A percentile compares a stretch with the other conserved stretches of the same genome.
Conservation (phyloP, 306 rosid species). For the Quercus robur region DNA sequence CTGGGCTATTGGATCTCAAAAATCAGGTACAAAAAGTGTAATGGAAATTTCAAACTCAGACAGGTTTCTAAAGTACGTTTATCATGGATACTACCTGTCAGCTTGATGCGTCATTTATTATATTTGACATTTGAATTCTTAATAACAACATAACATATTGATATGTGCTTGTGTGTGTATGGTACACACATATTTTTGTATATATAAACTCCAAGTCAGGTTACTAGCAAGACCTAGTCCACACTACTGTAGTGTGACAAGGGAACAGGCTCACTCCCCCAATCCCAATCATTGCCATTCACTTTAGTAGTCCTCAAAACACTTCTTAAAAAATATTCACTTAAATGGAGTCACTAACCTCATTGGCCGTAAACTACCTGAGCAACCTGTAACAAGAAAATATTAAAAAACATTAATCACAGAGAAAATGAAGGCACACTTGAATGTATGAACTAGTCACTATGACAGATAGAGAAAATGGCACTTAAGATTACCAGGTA, state of each 20-base stretch:
- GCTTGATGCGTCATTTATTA: background rate
- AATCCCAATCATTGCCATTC: background rate
- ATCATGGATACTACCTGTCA: background rate
- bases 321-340: background rate
- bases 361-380: slow-evolving; percentile 27
- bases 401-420: slow-evolving; percentile 6
- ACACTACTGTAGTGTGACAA: too few species aligned
- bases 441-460: background rate
- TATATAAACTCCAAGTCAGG: background rate
- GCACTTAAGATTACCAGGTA: slow-evolving; percentile 42
- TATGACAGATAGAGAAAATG: background rate
- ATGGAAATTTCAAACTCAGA: background rate
- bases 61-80: background rate
- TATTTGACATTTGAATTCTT: background rate
- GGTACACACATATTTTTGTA: background rate
- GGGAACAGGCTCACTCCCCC: background rate
- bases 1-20: background rate
- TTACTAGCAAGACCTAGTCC: too few species aligned
- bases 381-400: slow-evolving; percentile 44
- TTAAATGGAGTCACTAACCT: slow-evolving; percentile 48
- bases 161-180: background rate
- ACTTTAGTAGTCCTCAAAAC: background rate
- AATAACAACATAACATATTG: background rate
- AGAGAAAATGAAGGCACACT: background rate
- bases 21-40: background rate